These are phyloP conservation scores for Rhodotorula glutinis DNA, from an alignment of 1,284 basidiomycete species.

Conservation along the genomic window DNA sequence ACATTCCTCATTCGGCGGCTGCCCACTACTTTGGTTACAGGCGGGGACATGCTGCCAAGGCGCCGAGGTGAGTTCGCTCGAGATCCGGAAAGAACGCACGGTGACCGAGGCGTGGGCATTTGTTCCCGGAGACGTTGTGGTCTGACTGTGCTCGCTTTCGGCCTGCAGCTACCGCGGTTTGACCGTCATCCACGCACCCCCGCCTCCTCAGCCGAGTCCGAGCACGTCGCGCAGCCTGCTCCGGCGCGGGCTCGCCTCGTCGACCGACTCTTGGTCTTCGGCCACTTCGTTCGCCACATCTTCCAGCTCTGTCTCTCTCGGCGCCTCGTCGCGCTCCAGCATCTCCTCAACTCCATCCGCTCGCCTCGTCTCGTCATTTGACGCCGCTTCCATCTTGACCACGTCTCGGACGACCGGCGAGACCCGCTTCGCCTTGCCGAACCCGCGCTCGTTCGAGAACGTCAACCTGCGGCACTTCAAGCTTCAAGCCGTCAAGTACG, in stretches of 20 bases:
- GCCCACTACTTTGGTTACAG: slow-evolving; percentile 67
- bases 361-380: slow-evolving; percentile 35
- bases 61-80: slow-evolving; percentile 40
- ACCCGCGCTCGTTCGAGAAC: slow-evolving; percentile 59
- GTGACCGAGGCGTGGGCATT: no score
- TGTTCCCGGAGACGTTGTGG: no score
- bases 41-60: slow-evolving; percentile 42
- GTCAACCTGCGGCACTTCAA: slow-evolving; percentile 44
- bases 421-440: slow-evolving; percentile 62
- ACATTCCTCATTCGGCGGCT: slow-evolving; percentile 70
- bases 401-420: slow-evolving; percentile 47
- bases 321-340: slow-evolving; percentile 19
- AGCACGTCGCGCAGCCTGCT: slow-evolving; percentile 9
- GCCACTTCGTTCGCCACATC: slow-evolving; percentile 21
- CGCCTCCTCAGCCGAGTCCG: background rate
- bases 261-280: slow-evolving; percentile 29
- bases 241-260: slow-evolving; percentile 28
- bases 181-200: slow-evolving; percentile 32
- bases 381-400: slow-evolving; percentile 48
- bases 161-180: slow-evolving; percentile 34
- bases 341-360: slow-evolving; percentile 9
- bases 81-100: no score
- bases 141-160: no score
- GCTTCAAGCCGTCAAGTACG: slow-evolving; percentile 65
- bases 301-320: slow-evolving; percentile 22